phyloP scores from a whole-genome alignment of 164 flowering plant genomes.

The Litsea cubeba region DNA sequence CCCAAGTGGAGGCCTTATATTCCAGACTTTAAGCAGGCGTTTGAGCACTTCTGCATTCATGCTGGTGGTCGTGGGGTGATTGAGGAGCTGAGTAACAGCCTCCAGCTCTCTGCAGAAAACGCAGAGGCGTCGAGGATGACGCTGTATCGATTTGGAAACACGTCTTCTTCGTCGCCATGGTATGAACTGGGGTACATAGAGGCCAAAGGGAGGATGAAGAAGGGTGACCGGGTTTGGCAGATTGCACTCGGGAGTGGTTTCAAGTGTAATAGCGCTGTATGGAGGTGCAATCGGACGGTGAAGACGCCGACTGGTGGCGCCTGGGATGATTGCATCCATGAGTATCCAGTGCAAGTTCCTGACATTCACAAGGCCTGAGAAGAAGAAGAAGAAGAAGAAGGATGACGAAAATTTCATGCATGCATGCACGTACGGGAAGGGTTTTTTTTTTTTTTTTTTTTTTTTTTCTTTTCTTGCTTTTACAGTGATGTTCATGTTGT shows the following conservation, averaged over 20 bases:
- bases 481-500: neutral
- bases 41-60: constrained; percentile 41
- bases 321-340: constrained; percentile 18
- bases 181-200: constrained; percentile 35
- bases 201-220: constrained; percentile 33
- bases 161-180: constrained; percentile 37
- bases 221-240: constrained; percentile 32
- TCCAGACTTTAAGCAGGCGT: constrained; percentile 27
- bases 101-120: constrained; percentile 23
- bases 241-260: constrained; percentile 33
- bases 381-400: neutral
- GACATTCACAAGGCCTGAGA: constrained; percentile 5
- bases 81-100: constrained; percentile 24
- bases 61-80: constrained; percentile 41
- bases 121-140: constrained; percentile 42
- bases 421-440: neutral
- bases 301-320: constrained; percentile 7
- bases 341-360: constrained; percentile 11
- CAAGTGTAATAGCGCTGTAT: constrained; percentile 32
- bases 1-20: constrained; percentile 17
- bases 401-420: neutral
- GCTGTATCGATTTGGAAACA: constrained; percentile 34
- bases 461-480: neutral
- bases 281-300: constrained; percentile 17
- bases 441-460: too few relatives aligned